Evolutionary conservation across 805 yeast genomes (phyloP).

Genomic region (Jamesozyma piceae): DNA sequence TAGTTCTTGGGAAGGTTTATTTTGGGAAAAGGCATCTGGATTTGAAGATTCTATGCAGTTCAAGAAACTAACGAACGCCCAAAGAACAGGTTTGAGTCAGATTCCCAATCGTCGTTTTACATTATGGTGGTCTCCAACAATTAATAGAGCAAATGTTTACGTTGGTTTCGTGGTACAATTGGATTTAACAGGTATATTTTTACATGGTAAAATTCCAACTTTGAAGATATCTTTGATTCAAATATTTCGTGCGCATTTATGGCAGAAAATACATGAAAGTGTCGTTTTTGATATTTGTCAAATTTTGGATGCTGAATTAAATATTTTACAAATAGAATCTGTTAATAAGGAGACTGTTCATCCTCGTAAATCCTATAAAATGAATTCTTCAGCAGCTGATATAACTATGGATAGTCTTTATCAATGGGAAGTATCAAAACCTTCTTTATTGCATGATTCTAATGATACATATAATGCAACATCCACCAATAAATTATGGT

Average conservation of each 20-base stretch:
- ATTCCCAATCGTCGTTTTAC: constrained; percentile 96
- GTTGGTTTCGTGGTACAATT: constrained; percentile 95
- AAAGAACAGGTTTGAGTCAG: constrained; percentile 91
- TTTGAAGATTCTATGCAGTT: constrained; percentile 93
- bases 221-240: constrained; percentile 90
- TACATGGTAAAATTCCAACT: constrained; percentile 97
- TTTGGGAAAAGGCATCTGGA: constrained; percentile 97
- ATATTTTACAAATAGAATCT: constrained; percentile 68
- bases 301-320: constrained; percentile 79
- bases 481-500: constrained; percentile 70
- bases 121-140: constrained; percentile 99
- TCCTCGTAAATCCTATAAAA: constrained; percentile 93
- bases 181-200: constrained; percentile 90
- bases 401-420: constrained; percentile 63
- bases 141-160: constrained; percentile 93
- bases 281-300: constrained; percentile 89
- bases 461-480: constrained; percentile 55
- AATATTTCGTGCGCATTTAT: constrained; percentile 92
- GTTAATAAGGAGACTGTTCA: constrained; percentile 90
- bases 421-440: constrained; percentile 76
- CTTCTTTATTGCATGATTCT: constrained; percentile 67
- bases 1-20: constrained; percentile 95
- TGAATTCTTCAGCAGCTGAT: constrained; percentile 95
- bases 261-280: constrained; percentile 98
- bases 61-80: constrained; percentile 93